Evolutionary conservation across 2,329 filamentous ascomycete genomes (phyloP).

Genomic region (Capronia americana): DNA sequence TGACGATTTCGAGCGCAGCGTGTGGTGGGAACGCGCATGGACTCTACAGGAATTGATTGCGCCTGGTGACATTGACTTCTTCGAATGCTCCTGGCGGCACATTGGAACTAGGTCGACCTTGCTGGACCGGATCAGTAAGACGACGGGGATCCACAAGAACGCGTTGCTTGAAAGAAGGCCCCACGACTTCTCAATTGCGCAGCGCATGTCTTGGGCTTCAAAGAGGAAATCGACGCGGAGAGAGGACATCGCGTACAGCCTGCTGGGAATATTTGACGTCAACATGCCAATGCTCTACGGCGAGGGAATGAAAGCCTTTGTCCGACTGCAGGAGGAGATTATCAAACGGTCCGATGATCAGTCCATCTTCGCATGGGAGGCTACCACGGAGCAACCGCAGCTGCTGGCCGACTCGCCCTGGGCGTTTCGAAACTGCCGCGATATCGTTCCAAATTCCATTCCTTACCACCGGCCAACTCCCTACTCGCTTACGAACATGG

Average conservation of each 20-base stretch:
- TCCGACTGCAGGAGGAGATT: slow-evolving; percentile 39
- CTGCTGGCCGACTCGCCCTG: not conserved
- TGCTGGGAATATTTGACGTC: slow-evolving; percentile 39
- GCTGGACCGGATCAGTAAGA: slow-evolving; percentile 33
- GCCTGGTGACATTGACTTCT: slow-evolving; percentile 37
- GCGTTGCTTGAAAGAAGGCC: slow-evolving; percentile 31
- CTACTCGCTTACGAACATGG: slow-evolving; percentile 11
- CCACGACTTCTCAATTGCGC: slow-evolving; percentile 27
- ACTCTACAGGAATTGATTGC: slow-evolving; percentile 43
- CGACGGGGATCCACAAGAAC: slow-evolving; percentile 43
- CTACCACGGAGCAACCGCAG: not conserved
- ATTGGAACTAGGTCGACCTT: slow-evolving; percentile 31
- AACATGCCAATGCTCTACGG: slow-evolving; percentile 41
- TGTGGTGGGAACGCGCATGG: slow-evolving; percentile 35
- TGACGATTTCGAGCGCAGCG: not conserved
- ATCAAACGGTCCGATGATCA: slow-evolving; percentile 34
- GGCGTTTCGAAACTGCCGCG: slow-evolving; percentile 2
- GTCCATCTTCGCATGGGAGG: slow-evolving; percentile 37
- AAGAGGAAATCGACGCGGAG: slow-evolving; percentile 31
- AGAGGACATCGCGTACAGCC: slow-evolving; percentile 39
- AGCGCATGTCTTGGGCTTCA: slow-evolving; percentile 39
- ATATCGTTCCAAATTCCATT: not conserved
- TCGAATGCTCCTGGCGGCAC: slow-evolving; percentile 23
- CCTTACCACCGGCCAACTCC: not conserved
- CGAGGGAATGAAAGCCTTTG: slow-evolving; percentile 39